Base-by-base conservation (phyloP, 805 yeast species). In the Yarrowia sp. region DNA sequence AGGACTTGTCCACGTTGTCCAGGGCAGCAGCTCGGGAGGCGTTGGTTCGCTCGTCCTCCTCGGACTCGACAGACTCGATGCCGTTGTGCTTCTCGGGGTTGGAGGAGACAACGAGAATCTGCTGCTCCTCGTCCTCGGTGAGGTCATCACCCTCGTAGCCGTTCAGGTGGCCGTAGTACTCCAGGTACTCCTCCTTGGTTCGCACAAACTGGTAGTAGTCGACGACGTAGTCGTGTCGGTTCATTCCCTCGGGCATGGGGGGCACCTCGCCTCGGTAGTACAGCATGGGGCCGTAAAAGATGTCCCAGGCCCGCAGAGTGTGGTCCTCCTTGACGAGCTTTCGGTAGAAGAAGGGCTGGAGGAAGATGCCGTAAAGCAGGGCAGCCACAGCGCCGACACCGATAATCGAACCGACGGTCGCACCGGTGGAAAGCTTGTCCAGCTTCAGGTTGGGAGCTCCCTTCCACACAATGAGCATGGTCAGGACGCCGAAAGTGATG, bases 381-480 rank as follows among this genome's bases (percentile, higher is more conserved):
- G 82, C 72, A 8, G 90, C 89, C 70, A 82, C 88, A 45, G 78
- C 87, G 71, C 86, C 92, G 68, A 85, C 88, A 68, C 92, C 90
- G 68, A 89, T 78, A 70, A 88, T 85, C 40, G 90, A 81, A 10
- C 87, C 90, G 56, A 79, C 81, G 50, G 84, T 84, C 11, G 88
- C 83, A 40, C 84, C 84, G 5, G 81, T 74, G 1, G 87, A 80
- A 67, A 89, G 80, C 8, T 85, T 75, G 71, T 85, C 81, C 74
- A 89, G 81, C 36, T 85, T 79, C 73, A 89, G 82, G 72, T 83
- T 83, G 73, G 93, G 92, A 68, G 93, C 88, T 73, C 92, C 93
- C 77, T 89, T 89, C 90, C 91, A 88, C 46, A 87, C 91, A 75
- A 89, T 86, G 77, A 89, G 83, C 90, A 90, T 88, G 70, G 92